These are phyloP conservation scores for Phaffia tasmanica DNA, from an alignment of 768 basidiomycete species.

Conservation along the genomic window DNA sequence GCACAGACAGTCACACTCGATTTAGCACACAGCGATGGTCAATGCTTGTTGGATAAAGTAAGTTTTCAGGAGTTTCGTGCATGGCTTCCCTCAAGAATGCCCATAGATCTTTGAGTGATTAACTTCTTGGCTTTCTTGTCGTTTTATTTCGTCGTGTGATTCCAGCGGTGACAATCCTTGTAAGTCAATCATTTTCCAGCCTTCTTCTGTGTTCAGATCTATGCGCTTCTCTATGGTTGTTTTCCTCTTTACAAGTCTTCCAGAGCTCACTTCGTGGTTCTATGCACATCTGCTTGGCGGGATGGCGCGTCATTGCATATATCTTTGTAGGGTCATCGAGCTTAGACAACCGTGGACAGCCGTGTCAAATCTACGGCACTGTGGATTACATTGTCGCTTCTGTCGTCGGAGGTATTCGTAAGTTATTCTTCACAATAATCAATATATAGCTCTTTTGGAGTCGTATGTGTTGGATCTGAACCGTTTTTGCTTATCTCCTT, in stretches of 20 bases:
- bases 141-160: neutral
- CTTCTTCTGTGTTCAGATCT: neutral
- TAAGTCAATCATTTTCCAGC: neutral
- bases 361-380: constrained; percentile 15
- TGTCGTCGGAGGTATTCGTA: neutral
- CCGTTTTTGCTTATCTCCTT: neutral
- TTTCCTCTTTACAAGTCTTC: neutral
- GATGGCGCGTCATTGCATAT: constrained; percentile 13
- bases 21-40: neutral
- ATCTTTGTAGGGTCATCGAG: too few relatives aligned
- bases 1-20: too few relatives aligned
- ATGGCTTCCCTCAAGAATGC: neutral
- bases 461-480: neutral
- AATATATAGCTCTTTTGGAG: neutral
- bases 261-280: neutral
- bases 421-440: too few relatives aligned
- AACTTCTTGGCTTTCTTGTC: neutral
- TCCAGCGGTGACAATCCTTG: neutral
- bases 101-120: neutral
- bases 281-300: neutral
- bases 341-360: constrained; percentile 13
- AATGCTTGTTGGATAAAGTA: constrained; percentile 14
- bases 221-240: neutral
- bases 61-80: neutral
- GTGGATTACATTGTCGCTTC: constrained; percentile 14